Base-by-base conservation (phyloP, 768 basidiomycete species). In the Termitomyces titanicus region DNA sequence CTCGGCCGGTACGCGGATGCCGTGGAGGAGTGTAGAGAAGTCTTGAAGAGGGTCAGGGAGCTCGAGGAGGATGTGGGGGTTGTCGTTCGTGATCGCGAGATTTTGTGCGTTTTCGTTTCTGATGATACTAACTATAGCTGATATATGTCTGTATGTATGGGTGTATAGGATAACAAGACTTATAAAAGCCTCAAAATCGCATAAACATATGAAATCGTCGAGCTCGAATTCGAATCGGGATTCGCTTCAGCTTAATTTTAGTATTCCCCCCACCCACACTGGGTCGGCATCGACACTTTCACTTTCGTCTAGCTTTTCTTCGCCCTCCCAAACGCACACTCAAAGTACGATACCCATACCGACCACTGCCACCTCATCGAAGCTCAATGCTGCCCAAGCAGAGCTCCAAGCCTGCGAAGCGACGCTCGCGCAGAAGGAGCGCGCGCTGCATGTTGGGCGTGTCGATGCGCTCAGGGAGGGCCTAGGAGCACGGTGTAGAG, bases 371-470 rank as follows among this genome's bases (percentile, higher is more conserved):
- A 31, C 49, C 3, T 70, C 72, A 12, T 65, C 72, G n/a, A 90
- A 89, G 63, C 76, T 90, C 8, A 73, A 74, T 0, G 71, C 81
- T 2, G 89, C 90, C 0, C 91, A 92, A 60, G 73, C 85, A 0
- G 88, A 92, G 59, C 74, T 93, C 18, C 90, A 91, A 62, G 92
- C 89, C 9, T 94, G 92, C 66, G 91, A 94, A 64, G 74, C 80
- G 0, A 87, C 87, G 52, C 76, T 94, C 2, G 85, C 85, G 0
- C 56, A 71, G 25, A 89, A 89, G 66, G 89, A 94, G 64, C 77
- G 71, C 18, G 85, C 85, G 54, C 76, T 92, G 7, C 79, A 79
- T 5, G 63, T 64, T 0, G 71, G 78, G 46, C 76, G 89, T 0
- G 67, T 73, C n/a, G 71, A 71, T n/a, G 74, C 85, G 8, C 75